Percentiles rank a stretch among this genome's conserved stretches.
Conservation (phyloP, 1,284 basidiomycete species). For the Pseudozyma pruni region DNA sequence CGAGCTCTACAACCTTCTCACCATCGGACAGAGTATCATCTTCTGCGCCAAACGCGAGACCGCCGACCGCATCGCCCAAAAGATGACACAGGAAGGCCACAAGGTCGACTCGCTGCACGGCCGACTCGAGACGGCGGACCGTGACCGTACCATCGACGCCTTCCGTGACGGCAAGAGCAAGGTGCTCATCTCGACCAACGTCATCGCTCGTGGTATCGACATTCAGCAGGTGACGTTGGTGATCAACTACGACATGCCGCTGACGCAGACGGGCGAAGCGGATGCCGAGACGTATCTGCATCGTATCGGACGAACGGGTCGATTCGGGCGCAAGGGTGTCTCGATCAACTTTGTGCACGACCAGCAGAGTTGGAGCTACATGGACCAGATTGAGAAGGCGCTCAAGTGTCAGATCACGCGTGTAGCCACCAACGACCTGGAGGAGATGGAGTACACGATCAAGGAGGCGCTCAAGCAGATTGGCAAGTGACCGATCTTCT, state of each 20-base stretch:
- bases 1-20: conserved; percentile 87
- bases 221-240: conserved; percentile 90
- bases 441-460: conserved; percentile 66
- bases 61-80: conserved; percentile 88
- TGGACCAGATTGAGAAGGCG: conserved; percentile 64
- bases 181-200: conserved; percentile 98
- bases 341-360: conserved; percentile 68
- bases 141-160: conserved; percentile 90
- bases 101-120: conserved; percentile 96
- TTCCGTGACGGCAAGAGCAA: conserved; percentile 97
- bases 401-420: conserved; percentile 62
- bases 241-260: conserved; percentile 91
- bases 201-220: conserved; percentile 97
- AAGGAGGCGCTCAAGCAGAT: conserved; percentile 62
- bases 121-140: conserved; percentile 86
- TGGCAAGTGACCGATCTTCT: conserved; percentile 46
- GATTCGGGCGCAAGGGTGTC: conserved; percentile 66
- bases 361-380: conserved; percentile 60
- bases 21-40: conserved; percentile 96
- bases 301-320: conserved; percentile 78
- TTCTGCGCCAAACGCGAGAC: conserved; percentile 84
- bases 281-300: conserved; percentile 99
- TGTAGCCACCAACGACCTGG: conserved; percentile 65
- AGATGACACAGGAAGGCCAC: conserved; percentile 93
- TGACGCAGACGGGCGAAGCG: conserved; percentile 72